Evolutionary conservation across 1,284 basidiomycete species (phyloP), one percentile per base, ranked within the genome.

Genomic region (Vanrija sp.): DNA sequence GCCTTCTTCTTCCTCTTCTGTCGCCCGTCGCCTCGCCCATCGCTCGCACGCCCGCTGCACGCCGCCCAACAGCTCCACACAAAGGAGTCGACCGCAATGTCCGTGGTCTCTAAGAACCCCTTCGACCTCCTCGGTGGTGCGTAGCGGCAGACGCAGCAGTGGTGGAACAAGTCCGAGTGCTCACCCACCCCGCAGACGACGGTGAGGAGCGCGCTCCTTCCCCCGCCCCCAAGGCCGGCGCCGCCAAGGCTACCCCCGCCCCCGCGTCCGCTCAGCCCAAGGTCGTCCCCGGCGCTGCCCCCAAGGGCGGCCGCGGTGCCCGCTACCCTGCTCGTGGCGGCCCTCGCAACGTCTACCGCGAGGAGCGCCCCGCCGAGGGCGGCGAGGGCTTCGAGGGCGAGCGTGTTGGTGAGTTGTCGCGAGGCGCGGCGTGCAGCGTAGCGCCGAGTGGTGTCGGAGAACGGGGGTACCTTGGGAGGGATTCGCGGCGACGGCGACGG

Each of bases 51-150:
- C 28, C 10, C 28, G 28, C 10, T 6, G 28, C 28, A 28, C 10
- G 10, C 21, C 16, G 5, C 46, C 46, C 34, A 16, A 26, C 42
- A 61, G 59, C 59, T 61, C 59, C 55, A 57, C 14, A 50, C 46
- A 48, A 49, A 49, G 59, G 59, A 61, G 59, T 57, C 56, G 57
- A 62, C 60, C 63, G 72, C 63, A 55, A 77, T 77, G 75, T 75
- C 75, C 58, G 73, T 77, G 65, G 69, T 72, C 57, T 77, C 75
- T 56, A 75, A 71, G 66, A 77, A 77, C 69, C 73, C 75, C 57
- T 77, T 77, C 73, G 75, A 74, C 70, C 69, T 75, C 58, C 72
- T 77, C 64, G 75, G 73, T 60, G 72, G 73, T 75, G 64, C 64
- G 71, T 67, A 52, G 6, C 26, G 15, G 26, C 23, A n/a, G n/a